Conservation (phyloP, 352 stramenopile species). For the Globisporangium parvum region DNA sequence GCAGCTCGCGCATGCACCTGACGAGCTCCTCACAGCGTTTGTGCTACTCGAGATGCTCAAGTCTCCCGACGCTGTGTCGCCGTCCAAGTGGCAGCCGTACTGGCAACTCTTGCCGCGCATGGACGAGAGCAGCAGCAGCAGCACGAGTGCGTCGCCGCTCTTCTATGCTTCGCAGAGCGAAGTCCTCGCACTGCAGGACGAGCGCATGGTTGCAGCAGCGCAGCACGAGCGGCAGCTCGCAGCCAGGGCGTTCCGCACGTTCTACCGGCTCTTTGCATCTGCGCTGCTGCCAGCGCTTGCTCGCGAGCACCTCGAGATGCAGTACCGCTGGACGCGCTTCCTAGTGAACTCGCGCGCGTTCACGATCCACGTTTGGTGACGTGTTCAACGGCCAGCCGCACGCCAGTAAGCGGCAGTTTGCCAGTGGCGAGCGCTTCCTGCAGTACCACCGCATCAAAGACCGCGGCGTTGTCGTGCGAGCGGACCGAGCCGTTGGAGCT, state of each 20-base stretch:
- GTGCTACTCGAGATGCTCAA: conserved; percentile 49
- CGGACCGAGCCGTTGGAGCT: conserved; percentile 38
- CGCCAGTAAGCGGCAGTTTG: conserved; percentile 13
- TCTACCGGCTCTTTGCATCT: conserved; percentile 32
- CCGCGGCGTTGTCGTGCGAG: conserved; percentile 46
- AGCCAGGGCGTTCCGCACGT: conserved; percentile 30
- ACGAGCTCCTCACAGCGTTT: conserved; percentile 63
- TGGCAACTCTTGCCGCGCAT: conserved; percentile 34
- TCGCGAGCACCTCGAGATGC: conserved; percentile 3
- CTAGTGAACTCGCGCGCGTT: conserved; percentile 75
- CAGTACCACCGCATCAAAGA: conserved; percentile 42
- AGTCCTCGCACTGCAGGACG: conserved; percentile 38
- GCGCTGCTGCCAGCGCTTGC: not conserved
- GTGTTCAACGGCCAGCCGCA: conserved; percentile 79
- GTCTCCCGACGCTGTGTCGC: not conserved
- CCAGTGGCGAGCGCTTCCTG: conserved; percentile 54
- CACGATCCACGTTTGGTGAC: conserved; percentile 75
- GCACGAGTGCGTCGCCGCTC: conserved; percentile 24
- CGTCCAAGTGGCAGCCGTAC: conserved; percentile 51
- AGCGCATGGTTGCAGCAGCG: conserved; percentile 28
- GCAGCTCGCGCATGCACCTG: conserved; percentile 24
- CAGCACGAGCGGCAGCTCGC: conserved; percentile 19
- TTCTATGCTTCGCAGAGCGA: conserved; percentile 23
- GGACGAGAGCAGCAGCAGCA: conserved; percentile 5
- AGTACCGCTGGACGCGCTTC: conserved; percentile 46